These are phyloP conservation scores for Neobulgaria alba DNA, from an alignment of 2,329 filamentous ascomycete genomes.

Conservation along the genomic window DNA sequence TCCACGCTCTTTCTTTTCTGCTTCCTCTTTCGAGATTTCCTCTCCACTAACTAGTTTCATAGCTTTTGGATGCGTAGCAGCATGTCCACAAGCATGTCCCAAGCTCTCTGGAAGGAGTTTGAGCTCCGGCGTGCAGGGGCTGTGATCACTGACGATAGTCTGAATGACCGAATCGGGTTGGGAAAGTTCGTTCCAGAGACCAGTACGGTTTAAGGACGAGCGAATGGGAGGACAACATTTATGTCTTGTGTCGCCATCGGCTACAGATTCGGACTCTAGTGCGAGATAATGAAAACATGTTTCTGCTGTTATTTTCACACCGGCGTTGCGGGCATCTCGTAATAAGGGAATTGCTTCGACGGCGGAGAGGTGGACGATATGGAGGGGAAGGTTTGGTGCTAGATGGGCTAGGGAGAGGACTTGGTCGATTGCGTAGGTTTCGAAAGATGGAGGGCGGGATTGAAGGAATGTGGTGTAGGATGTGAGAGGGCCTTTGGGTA, in stretches of 20 bases:
- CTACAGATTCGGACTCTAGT: constrained; percentile 57
- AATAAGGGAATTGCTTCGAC: constrained; percentile 60
- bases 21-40: constrained; percentile 26
- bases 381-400: constrained; percentile 74
- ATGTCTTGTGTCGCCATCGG: constrained; percentile 60
- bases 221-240: constrained; percentile 70
- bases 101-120: constrained; percentile 73
- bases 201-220: constrained; percentile 48
- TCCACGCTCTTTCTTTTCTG: constrained; percentile 43
- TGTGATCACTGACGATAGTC: constrained; percentile 92
- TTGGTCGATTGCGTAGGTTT: constrained; percentile 82
- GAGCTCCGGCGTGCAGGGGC: constrained; percentile 87
- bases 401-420: constrained; percentile 74
- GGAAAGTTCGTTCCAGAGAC: constrained; percentile 72
- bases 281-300: constrained; percentile 70
- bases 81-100: constrained; percentile 28
- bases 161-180: constrained; percentile 69
- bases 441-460: constrained; percentile 80
- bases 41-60: constrained; percentile 21
- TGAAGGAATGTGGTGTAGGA: constrained; percentile 86
- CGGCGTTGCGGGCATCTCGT: constrained; percentile 49
- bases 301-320: constrained; percentile 65
- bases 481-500: constrained; percentile 62
- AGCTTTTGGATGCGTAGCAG: constrained; percentile 5
- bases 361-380: constrained; percentile 72